phyloP scores from a whole-genome alignment of 768 basidiomycete species.

The Suillus subluteus region DNA sequence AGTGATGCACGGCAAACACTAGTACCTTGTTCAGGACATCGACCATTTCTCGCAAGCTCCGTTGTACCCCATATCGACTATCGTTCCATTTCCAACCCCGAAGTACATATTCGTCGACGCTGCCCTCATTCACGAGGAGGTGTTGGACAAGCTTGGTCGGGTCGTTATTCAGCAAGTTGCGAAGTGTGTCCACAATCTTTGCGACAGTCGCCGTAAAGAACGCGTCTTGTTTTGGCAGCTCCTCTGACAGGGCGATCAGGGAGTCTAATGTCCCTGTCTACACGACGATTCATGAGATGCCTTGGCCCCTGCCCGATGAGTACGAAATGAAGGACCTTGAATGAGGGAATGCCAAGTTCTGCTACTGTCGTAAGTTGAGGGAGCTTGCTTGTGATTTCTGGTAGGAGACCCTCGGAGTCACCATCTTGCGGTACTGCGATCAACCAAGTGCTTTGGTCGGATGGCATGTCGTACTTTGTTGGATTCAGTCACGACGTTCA shows the following conservation, averaged over 20 bases:
- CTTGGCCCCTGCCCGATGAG: constrained; percentile 5
- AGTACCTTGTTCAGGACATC: constrained; percentile 83
- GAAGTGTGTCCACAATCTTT: constrained; percentile 92
- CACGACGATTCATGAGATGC: constrained; percentile 19
- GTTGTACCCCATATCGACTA: constrained; percentile 84
- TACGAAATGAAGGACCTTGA: constrained; percentile 70
- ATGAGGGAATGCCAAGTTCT: constrained; percentile 76
- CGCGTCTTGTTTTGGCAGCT: constrained; percentile 87
- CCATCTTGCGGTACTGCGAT: constrained; percentile 86
- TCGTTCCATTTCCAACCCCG: constrained; percentile 92
- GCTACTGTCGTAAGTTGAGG: constrained; percentile 55
- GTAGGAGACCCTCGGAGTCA: constrained; percentile 74
- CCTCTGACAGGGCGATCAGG: constrained; percentile 87
- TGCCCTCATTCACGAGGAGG: constrained; percentile 76
- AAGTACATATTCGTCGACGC: constrained; percentile 80
- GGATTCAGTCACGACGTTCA: constrained; percentile 1
- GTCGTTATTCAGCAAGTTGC: constrained; percentile 89
- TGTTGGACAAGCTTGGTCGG: constrained; percentile 75
- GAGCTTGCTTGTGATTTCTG: constrained; percentile 69
- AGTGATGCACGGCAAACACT: constrained; percentile 18
- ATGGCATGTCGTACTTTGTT: constrained; percentile 68
- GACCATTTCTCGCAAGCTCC: constrained; percentile 80
- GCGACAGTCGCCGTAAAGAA: constrained; percentile 88
- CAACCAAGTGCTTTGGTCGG: constrained; percentile 95
- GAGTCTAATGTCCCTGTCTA: constrained; percentile 94